A percentile compares a stretch with the other conserved stretches of the same genome.
These are phyloP conservation scores for Xanthoconium separans DNA, from an alignment of 1,284 basidiomycete species.

Conservation along the genomic window DNA sequence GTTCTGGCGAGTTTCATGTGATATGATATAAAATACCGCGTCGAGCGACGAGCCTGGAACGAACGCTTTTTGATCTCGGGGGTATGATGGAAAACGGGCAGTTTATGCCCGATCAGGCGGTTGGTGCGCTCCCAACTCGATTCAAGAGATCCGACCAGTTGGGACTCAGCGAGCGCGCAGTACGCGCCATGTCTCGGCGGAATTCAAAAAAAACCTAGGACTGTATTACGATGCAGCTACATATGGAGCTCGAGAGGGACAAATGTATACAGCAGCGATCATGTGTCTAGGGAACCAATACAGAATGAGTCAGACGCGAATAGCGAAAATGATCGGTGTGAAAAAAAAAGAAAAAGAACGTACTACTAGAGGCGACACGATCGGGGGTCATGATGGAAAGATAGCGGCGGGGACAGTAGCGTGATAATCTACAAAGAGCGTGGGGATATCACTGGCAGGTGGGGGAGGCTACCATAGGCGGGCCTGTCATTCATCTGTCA, in stretches of 20 bases:
- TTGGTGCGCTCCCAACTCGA: constrained; percentile 3
- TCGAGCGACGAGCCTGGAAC: constrained; percentile 3
- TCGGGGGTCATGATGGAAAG: constrained; percentile 20
- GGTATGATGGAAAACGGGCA: constrained; percentile 1
- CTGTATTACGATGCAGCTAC: constrained; percentile 16
- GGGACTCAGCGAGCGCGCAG: constrained; percentile 17
- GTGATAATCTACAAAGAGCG: constrained; percentile 14
- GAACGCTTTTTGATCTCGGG: constrained; percentile 5
- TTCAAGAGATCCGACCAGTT: constrained; percentile 9
- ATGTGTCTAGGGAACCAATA: constrained; percentile 14
- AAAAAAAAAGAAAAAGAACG: constrained; percentile 21
- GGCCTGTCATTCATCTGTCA: constrained; percentile 80
- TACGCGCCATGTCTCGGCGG: constrained; percentile 20
- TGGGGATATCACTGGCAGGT: constrained; percentile 1
- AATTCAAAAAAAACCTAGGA: constrained; percentile 6
- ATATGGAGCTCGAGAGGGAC: constrained; percentile 10
- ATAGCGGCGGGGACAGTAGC: neutral
- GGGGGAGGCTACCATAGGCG: neutral
- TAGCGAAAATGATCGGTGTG: constrained; percentile 20
- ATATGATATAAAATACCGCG: constrained; percentile 6
- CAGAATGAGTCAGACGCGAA: constrained; percentile 20
- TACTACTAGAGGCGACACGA: constrained; percentile 12
- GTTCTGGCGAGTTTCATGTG: constrained; percentile 12
- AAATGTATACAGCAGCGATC: constrained; percentile 25
- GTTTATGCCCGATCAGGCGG: constrained; percentile 14